A percentile compares a stretch with the other conserved stretches of the same genome.
These are phyloP conservation scores for Rhytidiadelphus loreus DNA, from an alignment of 225 moss, liverwort and hornwort species.

Conservation along the genomic window DNA sequence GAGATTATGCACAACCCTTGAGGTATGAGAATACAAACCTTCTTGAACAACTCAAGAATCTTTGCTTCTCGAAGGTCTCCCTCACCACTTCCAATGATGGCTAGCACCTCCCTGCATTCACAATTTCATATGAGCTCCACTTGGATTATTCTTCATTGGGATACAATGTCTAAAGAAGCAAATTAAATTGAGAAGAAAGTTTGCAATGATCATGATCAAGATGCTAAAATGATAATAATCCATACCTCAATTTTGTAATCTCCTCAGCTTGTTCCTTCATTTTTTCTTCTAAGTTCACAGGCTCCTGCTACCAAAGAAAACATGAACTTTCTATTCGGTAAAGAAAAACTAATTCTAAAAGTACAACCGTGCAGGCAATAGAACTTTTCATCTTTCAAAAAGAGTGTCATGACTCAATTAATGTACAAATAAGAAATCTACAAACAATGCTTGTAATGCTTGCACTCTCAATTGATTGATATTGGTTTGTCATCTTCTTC, in stretches of 20 bases:
- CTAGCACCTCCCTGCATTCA: constrained; percentile 48
- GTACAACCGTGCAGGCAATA: too few species aligned
- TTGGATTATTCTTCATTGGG: not conserved
- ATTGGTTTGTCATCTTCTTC: not conserved
- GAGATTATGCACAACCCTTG: not conserved
- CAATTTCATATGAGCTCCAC: not conserved
- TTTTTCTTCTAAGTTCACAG: not conserved
- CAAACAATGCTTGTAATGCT: not conserved
- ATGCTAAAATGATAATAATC: not conserved
- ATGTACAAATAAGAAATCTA: not conserved
- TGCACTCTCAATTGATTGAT: not conserved
- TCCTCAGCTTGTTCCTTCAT: constrained; percentile 23
- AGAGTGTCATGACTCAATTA: not conserved
- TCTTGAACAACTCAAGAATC: constrained; percentile 75
- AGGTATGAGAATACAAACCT: constrained; percentile 21
- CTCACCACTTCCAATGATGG: constrained; percentile 78
- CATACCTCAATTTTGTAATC: constrained; percentile 25
- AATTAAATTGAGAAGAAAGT: not conserved
- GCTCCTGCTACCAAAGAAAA: not conserved
- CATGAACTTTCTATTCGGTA: not conserved
- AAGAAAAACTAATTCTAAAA: not conserved
- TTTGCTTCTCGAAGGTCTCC: constrained; percentile 83
- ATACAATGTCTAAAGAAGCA: not conserved
- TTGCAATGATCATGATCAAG: not conserved
- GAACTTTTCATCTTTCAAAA: not conserved